Base-by-base conservation (phyloP, 2,329 filamentous ascomycete species). In the Hymenoscyphus scutula region DNA sequence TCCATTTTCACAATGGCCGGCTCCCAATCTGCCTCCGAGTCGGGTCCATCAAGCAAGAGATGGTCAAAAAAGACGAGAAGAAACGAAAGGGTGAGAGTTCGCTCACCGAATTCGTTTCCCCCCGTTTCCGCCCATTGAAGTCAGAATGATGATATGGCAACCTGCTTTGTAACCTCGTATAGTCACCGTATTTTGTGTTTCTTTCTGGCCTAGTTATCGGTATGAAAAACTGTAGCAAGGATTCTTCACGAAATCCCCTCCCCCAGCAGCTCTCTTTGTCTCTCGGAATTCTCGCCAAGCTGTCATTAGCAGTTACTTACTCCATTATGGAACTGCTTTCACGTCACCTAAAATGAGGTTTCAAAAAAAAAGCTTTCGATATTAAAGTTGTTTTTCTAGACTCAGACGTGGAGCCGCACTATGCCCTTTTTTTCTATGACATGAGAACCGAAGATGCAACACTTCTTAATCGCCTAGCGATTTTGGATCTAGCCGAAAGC, bases 301-400 rank as follows among this genome's bases (percentile, higher is more conserved):
- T 8, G 62, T 67, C 48, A 37, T 32, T 1, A 5, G 29, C 1
- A n/a, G 13, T 2, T 69, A 70, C n/a, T 62, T 56, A 5, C 5
- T 60, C 17, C 64, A 59, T 32, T 71, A 69, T 45, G 64, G 66
- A 0, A 65, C 48, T 15, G 7, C 56, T 8, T 19, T 67, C 23
- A 41, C 62, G n/a, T 11, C 54, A 6, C 56, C 63, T 1, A 51
- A 25, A 11, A 68, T 62, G 1, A 8, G 34, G 13, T 70, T 70
- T 56, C 68, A 71, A n/a, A n/a, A n/a, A n/a, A n/a, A n/a, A n/a
- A n/a, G n/a, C n/a, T n/a, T 67, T 67, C 58, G 56, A 60, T 1
- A 38, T 68, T 5, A 65, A 70, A n/a, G 68, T 63, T 0, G 38
- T 70, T 2, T 68, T 61, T 34, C n/a, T 70, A 38, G 27, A 63